Evolutionary conservation across 805 yeast species (phyloP).

Genomic region (Pichia paraexigua): DNA sequence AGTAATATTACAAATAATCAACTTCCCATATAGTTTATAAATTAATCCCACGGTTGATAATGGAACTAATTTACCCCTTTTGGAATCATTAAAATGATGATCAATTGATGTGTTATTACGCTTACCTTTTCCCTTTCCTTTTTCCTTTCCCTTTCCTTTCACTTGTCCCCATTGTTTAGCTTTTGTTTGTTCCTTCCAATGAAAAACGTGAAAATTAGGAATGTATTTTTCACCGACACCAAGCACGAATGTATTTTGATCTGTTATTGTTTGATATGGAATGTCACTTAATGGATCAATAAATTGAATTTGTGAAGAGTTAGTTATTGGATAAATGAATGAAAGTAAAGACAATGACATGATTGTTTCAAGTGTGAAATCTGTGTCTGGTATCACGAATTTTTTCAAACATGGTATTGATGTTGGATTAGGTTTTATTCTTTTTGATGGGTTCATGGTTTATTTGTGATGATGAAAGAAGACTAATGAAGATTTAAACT

Average conservation of each 20-base stretch:
- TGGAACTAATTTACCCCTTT: conserved; percentile 1
- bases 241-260: background rate
- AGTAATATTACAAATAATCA: conserved; percentile 47
- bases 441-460: background rate
- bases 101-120: background rate
- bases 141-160: background rate
- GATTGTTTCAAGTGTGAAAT: background rate
- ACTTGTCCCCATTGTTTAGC: no score
- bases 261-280: background rate
- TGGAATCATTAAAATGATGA: conserved; percentile 1
- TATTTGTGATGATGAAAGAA: no score
- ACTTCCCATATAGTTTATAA: conserved; percentile 73
- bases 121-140: background rate
- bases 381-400: background rate
- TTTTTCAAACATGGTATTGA: background rate
- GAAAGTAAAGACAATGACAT: background rate
- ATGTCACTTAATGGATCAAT: background rate
- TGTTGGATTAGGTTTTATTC: background rate
- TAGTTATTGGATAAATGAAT: background rate
- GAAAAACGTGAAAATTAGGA: background rate
- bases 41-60: conserved; percentile 86
- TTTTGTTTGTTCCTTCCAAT: background rate
- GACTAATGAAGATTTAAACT: background rate
- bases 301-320: background rate
- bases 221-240: background rate